Evolutionary conservation across 2,329 filamentous ascomycete species (phyloP).

Genomic region (Diaporthe sp.): DNA sequence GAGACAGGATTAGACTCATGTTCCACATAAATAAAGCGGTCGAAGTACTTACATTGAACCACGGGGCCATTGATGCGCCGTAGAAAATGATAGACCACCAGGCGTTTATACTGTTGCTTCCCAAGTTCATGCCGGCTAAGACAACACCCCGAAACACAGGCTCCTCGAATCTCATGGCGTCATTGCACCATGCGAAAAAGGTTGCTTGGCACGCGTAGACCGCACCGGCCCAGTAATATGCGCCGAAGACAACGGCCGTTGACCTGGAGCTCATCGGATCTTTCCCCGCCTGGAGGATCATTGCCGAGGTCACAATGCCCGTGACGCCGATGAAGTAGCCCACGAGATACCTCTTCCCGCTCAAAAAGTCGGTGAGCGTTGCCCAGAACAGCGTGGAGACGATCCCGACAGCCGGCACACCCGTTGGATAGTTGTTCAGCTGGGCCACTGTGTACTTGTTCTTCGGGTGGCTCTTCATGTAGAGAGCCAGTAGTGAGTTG

Average conservation of each 20-base stretch:
- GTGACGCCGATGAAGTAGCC: slow-evolving; percentile 77
- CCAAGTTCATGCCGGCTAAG: slow-evolving; percentile 79
- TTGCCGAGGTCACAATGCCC: slow-evolving; percentile 71
- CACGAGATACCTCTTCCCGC: slow-evolving; percentile 74
- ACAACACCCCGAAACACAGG: slow-evolving; percentile 75
- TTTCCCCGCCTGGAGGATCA: slow-evolving; percentile 69
- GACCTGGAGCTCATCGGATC: slow-evolving; percentile 54
- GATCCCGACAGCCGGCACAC: slow-evolving; percentile 69
- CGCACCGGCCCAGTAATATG: slow-evolving; percentile 78
- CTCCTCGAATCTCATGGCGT: slow-evolving; percentile 75
- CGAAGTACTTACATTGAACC: slow-evolving; percentile 67
- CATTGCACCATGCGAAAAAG: slow-evolving; percentile 83
- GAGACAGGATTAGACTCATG: slow-evolving; percentile 40
- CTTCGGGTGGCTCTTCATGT: slow-evolving; percentile 62
- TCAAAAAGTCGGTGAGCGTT: slow-evolving; percentile 74
- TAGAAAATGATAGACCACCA: slow-evolving; percentile 84
- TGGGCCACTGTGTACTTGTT: slow-evolving; percentile 60
- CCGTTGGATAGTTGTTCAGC: slow-evolving; percentile 70
- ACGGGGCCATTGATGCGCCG: slow-evolving; percentile 74
- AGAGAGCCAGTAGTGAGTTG: slow-evolving; percentile 69
- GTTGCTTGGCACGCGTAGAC: slow-evolving; percentile 81
- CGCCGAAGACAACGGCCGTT: slow-evolving; percentile 70
- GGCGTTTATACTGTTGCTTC: slow-evolving; percentile 76
- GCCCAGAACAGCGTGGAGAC: slow-evolving; percentile 77
- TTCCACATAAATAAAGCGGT: background rate